Conservation (phyloP, 179 eudicot species). For the Amaranthus tricolor region DNA sequence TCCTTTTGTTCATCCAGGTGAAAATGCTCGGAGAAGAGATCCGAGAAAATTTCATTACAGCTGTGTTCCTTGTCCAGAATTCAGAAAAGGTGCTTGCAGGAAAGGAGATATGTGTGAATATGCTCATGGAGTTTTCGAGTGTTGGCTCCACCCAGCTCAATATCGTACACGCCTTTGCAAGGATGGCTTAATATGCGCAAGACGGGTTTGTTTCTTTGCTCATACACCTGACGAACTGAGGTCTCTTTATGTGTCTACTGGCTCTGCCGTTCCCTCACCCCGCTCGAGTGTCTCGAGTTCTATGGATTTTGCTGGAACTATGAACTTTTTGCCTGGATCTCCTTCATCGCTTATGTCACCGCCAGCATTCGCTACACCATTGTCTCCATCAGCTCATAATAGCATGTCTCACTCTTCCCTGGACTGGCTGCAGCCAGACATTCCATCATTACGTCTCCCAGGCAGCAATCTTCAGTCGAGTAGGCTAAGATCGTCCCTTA, state of each 20-base stretch:
- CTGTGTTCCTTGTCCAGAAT: constrained; percentile 83
- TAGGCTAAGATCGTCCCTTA: constrained; percentile 35
- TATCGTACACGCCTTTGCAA: constrained; percentile 68
- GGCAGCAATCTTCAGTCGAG: constrained; percentile 39
- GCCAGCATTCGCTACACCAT: constrained; percentile 34
- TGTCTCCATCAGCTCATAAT: constrained; percentile 33
- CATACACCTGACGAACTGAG: constrained; percentile 63
- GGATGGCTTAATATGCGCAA: constrained; percentile 49
- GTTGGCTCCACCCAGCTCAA: constrained; percentile 66
- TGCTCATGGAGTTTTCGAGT: constrained; percentile 68
- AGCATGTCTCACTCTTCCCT: constrained; percentile 30
- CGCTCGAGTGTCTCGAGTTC: constrained; percentile 43
- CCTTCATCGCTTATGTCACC: constrained; percentile 51
- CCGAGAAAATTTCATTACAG: constrained; percentile 70
- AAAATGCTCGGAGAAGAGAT: constrained; percentile 71
- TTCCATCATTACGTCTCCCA: constrained; percentile 36
- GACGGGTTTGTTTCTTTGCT: constrained; percentile 76
- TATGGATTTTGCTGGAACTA: constrained; percentile 57
- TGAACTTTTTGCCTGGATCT: constrained; percentile 50
- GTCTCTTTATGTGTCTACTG: constrained; percentile 58
- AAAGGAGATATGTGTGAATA: constrained; percentile 71
- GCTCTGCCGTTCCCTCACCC: constrained; percentile 58
- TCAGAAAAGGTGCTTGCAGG: constrained; percentile 67
- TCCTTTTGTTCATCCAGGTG: constrained; percentile 78
- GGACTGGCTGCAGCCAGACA: constrained; percentile 35